Percentiles rank a stretch among this genome's conserved stretches.
Evolutionary conservation across 2,329 filamentous ascomycete genomes (phyloP).

Genomic region (Cordyceps fumosorosea): DNA sequence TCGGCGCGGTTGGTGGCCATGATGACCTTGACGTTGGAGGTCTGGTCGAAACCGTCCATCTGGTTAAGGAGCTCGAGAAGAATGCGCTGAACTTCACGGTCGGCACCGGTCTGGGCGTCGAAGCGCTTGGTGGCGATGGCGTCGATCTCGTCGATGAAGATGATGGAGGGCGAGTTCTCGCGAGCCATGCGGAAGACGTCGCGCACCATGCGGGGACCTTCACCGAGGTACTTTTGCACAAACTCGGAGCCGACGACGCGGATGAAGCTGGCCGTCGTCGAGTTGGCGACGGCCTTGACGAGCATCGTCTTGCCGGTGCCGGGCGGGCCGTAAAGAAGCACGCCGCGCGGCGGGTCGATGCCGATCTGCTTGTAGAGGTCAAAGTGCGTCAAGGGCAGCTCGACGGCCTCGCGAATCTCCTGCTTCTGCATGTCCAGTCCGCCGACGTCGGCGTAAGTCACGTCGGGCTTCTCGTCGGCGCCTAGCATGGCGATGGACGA

Average conservation of each 20-base stretch:
- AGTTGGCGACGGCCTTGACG: slow-evolving; percentile 97
- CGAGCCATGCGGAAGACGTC: slow-evolving; percentile 99
- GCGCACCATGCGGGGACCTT: slow-evolving; percentile 96
- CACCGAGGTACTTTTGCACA: slow-evolving; percentile 96
- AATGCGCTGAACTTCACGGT: slow-evolving; percentile 97
- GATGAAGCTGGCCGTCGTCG: slow-evolving; percentile 96
- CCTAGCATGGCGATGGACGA: slow-evolving; percentile 98
- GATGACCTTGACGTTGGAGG: slow-evolving; percentile 98
- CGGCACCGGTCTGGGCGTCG: slow-evolving; percentile 95
- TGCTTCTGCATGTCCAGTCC: slow-evolving; percentile 99
- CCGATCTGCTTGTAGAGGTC: slow-evolving; percentile 99
- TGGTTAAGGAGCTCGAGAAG: slow-evolving; percentile 95
- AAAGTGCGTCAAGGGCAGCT: slow-evolving; percentile 93
- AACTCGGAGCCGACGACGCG: slow-evolving; percentile 97
- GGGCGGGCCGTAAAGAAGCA: slow-evolving; percentile 90
- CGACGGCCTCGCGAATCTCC: slow-evolving; percentile 95
- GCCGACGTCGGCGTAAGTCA: slow-evolving; percentile 96
- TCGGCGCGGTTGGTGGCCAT: slow-evolving; percentile 99
- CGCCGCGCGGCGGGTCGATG: slow-evolving; percentile 94
- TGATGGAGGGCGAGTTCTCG: slow-evolving; percentile 96
- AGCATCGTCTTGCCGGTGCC: slow-evolving; percentile 97
- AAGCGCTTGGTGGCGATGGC: slow-evolving; percentile 99
- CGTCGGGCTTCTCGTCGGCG: slow-evolving; percentile 93
- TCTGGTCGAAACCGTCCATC: slow-evolving; percentile 99
- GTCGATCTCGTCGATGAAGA: slow-evolving; percentile 99